Conservation (phyloP, 768 basidiomycete species). For the Mycena belliarum region DNA sequence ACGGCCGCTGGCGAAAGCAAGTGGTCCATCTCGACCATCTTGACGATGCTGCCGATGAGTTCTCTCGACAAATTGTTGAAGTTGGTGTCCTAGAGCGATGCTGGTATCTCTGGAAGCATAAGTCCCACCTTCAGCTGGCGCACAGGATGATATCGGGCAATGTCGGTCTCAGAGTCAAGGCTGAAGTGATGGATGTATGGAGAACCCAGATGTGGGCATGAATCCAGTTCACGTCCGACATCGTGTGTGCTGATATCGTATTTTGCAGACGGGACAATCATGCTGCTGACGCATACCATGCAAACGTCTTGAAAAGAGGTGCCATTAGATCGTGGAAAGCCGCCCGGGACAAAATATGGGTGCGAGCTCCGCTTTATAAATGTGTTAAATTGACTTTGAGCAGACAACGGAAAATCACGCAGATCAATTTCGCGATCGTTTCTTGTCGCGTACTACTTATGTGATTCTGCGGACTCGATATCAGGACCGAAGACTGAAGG, state of each 20-base stretch:
- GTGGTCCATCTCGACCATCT: constrained; percentile 43
- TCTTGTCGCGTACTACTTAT: constrained; percentile 58
- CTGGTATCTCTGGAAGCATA: constrained; percentile 63
- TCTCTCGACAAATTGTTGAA: constrained; percentile 39
- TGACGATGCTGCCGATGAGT: constrained; percentile 52
- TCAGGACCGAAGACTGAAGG: constrained; percentile 57
- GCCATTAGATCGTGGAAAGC: constrained; percentile 58
- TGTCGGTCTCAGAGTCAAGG: constrained; percentile 50
- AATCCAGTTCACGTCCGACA: neutral
- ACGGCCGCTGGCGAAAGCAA: constrained; percentile 54
- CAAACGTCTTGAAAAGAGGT: constrained; percentile 43
- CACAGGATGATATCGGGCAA: constrained; percentile 47
- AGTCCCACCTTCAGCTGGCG: constrained; percentile 42
- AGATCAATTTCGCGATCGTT: constrained; percentile 57
- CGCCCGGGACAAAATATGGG: constrained; percentile 49
- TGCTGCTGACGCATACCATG: constrained; percentile 45
- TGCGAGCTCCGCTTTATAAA: constrained; percentile 31
- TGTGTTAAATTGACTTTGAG: neutral
- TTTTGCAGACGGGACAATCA: constrained; percentile 45
- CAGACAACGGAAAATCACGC: constrained; percentile 61
- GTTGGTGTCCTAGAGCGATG: constrained; percentile 37
- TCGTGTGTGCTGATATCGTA: constrained; percentile 3
- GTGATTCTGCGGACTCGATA: constrained; percentile 72
- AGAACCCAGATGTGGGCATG: constrained; percentile 51
- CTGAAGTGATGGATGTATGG: constrained; percentile 56